Evolutionary conservation across 2,329 filamentous ascomycete genomes (phyloP).

Genomic region (Curvularia spicifera): DNA sequence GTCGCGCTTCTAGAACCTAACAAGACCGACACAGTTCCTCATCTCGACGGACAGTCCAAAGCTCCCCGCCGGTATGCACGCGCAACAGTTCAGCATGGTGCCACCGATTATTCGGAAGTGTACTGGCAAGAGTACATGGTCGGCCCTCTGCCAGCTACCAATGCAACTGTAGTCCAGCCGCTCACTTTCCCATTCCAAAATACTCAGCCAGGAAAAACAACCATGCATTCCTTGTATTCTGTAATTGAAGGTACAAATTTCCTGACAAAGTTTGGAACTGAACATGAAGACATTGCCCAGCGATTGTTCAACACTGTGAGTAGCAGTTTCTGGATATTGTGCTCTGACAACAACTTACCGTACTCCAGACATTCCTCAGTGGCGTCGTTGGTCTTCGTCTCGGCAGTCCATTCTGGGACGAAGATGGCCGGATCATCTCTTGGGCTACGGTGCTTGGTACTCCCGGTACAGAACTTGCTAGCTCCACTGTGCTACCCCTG

Average conservation of each 20-base stretch:
- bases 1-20: constrained; percentile 26
- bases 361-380: constrained; percentile 22
- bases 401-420: constrained; percentile 36
- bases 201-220: constrained; percentile 21
- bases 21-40: constrained; percentile 30
- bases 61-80: constrained; percentile 30
- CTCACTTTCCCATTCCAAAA: constrained; percentile 34
- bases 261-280: constrained; percentile 14
- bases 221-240: constrained; percentile 16
- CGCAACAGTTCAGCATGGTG: constrained; percentile 26
- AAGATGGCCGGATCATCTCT: constrained; percentile 52
- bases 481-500: constrained; percentile 55
- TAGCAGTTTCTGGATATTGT: not conserved
- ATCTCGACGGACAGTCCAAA: constrained; percentile 17
- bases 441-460: constrained; percentile 58
- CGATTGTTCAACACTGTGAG: constrained; percentile 35
- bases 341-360: constrained; percentile 2
- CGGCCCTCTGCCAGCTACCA: constrained; percentile 57
- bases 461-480: constrained; percentile 51
- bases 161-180: constrained; percentile 43
- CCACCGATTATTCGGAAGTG: constrained; percentile 31
- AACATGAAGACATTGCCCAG: constrained; percentile 30
- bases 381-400: constrained; percentile 27
- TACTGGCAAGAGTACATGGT: constrained; percentile 56
- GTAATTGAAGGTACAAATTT: constrained; percentile 16